These are phyloP conservation scores for Psilocybe subaeruginosa DNA, from an alignment of 768 basidiomycete species.

Conservation along the genomic window DNA sequence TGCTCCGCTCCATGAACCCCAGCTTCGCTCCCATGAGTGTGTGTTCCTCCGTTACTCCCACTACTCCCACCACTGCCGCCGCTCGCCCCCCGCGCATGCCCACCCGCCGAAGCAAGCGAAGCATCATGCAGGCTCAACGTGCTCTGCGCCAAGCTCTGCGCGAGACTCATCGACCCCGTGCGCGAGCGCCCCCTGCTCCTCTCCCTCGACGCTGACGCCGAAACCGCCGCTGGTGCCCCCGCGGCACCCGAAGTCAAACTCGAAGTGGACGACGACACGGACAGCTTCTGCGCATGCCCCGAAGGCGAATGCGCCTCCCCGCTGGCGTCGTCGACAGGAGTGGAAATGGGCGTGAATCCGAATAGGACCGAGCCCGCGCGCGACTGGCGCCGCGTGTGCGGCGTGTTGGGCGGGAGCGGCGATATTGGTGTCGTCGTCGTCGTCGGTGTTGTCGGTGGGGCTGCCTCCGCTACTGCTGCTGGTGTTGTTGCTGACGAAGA, in stretches of 20 bases:
- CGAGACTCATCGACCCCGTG: slow-evolving; percentile 5
- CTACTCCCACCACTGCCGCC: neutral
- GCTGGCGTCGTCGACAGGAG: too few relatives aligned
- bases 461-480: too few relatives aligned
- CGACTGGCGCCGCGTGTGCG: slow-evolving; percentile 21
- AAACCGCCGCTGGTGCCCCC: too few relatives aligned
- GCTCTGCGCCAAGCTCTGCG: neutral
- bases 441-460: neutral
- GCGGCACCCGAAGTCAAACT: neutral
- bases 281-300: neutral
- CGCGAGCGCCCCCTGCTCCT: neutral
- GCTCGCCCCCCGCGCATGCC: neutral
- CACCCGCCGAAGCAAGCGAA: too few relatives aligned
- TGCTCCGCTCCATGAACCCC: neutral
- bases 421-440: slow-evolving; percentile 5
- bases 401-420: slow-evolving; percentile 19
- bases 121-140: neutral
- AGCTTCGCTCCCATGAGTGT: neutral
- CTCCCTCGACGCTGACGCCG: too few relatives aligned
- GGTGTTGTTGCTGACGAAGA: too few relatives aligned
- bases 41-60: neutral
- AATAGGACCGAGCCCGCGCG: slow-evolving; percentile 1
- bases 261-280: neutral
- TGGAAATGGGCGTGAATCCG: neutral
- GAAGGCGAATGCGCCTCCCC: too few relatives aligned